Percentiles rank a stretch among this genome's conserved stretches.
Conservation (phyloP, 2,329 filamentous ascomycete species). For the Aspergillus flavus region DNA sequence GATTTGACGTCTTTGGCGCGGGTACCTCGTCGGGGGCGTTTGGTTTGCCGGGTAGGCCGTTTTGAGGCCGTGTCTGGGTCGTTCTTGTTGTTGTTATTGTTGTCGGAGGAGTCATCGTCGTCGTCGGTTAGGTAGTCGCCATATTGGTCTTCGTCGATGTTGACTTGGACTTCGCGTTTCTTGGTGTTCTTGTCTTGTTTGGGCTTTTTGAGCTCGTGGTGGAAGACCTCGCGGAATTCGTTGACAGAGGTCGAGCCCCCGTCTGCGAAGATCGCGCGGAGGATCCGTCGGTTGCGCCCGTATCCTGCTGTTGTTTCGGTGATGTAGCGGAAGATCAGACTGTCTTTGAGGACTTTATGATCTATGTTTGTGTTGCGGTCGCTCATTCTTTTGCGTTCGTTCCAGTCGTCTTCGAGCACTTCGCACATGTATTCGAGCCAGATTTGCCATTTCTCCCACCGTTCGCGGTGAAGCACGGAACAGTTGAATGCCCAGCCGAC, state of each 20-base stretch:
- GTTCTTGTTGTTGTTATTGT: slow-evolving; percentile 5
- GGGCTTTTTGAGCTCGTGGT: slow-evolving; percentile 45
- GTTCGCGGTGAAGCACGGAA: slow-evolving; percentile 68
- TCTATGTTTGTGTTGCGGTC: slow-evolving; percentile 11
- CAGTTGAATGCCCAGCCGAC: slow-evolving; percentile 95
- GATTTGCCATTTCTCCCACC: slow-evolving; percentile 80
- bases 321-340: slow-evolving; percentile 49
- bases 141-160: slow-evolving; percentile 50
- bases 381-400: slow-evolving; percentile 27
- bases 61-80: slow-evolving; percentile 18
- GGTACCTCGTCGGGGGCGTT: slow-evolving; percentile 36
- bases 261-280: slow-evolving; percentile 52
- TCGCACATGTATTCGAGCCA: slow-evolving; percentile 74
- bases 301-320: slow-evolving; percentile 29
- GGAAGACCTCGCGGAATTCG: slow-evolving; percentile 50
- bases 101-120: slow-evolving; percentile 24
- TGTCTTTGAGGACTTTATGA: slow-evolving; percentile 34
- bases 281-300: slow-evolving; percentile 44
- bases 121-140: slow-evolving; percentile 48
- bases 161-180: slow-evolving; percentile 45
- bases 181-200: slow-evolving; percentile 31
- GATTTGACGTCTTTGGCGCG: slow-evolving; percentile 4
- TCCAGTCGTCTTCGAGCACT: slow-evolving; percentile 49
- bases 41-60: slow-evolving; percentile 30
- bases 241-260: slow-evolving; percentile 38